These are phyloP conservation scores for Linum trigynum DNA, from an alignment of 345 rosid genomes.

Conservation along the genomic window DNA sequence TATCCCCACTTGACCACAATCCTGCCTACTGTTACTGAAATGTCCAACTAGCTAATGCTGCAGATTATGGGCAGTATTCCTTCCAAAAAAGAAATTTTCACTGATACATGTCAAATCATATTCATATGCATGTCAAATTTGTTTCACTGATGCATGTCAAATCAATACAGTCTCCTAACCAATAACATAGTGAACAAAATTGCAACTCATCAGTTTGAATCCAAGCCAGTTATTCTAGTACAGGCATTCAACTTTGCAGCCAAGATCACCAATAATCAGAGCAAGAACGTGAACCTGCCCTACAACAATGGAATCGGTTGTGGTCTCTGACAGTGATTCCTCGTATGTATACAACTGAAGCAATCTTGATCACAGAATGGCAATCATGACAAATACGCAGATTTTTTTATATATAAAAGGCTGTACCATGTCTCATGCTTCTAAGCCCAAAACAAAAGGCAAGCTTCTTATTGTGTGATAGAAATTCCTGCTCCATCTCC, in stretches of 20 bases:
- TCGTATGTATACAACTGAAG: conserved; percentile 46
- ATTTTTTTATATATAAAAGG: conserved; percentile 60
- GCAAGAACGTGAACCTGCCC: conserved; percentile 66
- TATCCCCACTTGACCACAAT: background rate
- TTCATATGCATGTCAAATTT: background rate
- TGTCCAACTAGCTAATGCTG: background rate
- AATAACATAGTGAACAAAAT: background rate
- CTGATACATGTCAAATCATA: background rate
- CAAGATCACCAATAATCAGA: conserved; percentile 58
- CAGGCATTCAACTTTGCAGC: background rate
- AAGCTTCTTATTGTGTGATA: conserved; percentile 68
- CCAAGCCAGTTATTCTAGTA: background rate
- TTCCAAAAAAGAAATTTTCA: background rate
- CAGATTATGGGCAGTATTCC: background rate
- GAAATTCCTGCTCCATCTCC: conserved; percentile 66
- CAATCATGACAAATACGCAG: conserved; percentile 69
- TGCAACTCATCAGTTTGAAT: background rate
- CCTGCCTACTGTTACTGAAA: background rate
- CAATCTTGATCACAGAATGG: conserved; percentile 60
- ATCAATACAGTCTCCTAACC: background rate
- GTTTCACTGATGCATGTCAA: too few relatives aligned
- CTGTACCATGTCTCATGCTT: conserved; percentile 41
- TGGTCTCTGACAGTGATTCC: conserved; percentile 66
- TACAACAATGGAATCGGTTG: conserved; percentile 73
- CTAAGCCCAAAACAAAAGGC: conserved; percentile 68